Conservation (phyloP, 129 eudicot genomes). For the Arctium lappa region DNA sequence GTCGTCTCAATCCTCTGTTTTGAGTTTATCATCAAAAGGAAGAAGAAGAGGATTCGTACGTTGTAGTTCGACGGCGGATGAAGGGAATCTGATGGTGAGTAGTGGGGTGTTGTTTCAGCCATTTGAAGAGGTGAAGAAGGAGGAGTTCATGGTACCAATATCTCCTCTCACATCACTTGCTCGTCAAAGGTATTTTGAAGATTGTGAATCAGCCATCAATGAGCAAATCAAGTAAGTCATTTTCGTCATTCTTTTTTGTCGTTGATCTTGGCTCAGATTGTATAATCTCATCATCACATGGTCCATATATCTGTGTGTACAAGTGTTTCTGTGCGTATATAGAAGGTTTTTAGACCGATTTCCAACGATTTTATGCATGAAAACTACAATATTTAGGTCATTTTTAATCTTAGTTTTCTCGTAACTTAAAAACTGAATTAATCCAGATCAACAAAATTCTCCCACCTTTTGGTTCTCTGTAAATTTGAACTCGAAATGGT, state of each 20-base stretch:
- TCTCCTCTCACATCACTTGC: slow-evolving; percentile 63
- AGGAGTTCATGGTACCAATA: slow-evolving; percentile 59
- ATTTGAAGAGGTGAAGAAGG: slow-evolving; percentile 78
- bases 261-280: not conserved
- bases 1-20: slow-evolving; percentile 9
- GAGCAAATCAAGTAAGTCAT: slow-evolving; percentile 84
- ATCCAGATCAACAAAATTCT: not conserved
- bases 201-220: slow-evolving; percentile 81
- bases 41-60: slow-evolving; percentile 26
- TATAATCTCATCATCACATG: not conserved
- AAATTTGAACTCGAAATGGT: not conserved
- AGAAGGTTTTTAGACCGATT: not conserved
- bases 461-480: not conserved
- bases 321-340: not conserved
- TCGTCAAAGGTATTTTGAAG: slow-evolving; percentile 57
- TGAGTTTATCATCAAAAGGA: slow-evolving; percentile 12
- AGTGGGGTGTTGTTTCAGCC: slow-evolving; percentile 74
- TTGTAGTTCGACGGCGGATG: slow-evolving; percentile 34
- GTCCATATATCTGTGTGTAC: not conserved
- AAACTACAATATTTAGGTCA: not conserved
- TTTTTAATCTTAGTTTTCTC: not conserved
- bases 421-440: too few species aligned
- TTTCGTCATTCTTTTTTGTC: not conserved
- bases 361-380: not conserved
- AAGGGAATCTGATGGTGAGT: slow-evolving; percentile 19